Percentiles rank a stretch among this genome's conserved stretches.
These are phyloP conservation scores for Cyphellophora europaea DNA, from an alignment of 2,329 filamentous ascomycete species.

Conservation along the genomic window DNA sequence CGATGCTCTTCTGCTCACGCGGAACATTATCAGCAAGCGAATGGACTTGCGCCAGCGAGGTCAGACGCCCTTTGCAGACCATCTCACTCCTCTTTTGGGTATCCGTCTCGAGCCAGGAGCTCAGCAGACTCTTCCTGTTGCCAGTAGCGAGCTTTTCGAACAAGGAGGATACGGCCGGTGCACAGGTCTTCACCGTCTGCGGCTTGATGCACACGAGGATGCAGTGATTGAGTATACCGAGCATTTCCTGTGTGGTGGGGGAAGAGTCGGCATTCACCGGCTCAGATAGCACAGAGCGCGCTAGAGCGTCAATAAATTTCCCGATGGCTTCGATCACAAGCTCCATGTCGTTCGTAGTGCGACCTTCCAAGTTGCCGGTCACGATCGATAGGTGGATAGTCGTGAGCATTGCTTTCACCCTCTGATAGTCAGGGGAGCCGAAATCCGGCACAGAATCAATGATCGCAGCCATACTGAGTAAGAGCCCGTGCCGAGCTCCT, in stretches of 20 bases:
- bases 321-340: constrained; percentile 15
- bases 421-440: background rate
- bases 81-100: constrained; percentile 26
- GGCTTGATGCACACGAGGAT: constrained; percentile 29
- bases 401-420: background rate
- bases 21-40: background rate
- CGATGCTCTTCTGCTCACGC: constrained; percentile 3
- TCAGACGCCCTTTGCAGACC: constrained; percentile 34
- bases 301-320: constrained; percentile 7
- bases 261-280: constrained; percentile 3
- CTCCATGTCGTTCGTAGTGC: constrained; percentile 21
- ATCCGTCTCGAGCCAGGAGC: constrained; percentile 30
- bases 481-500: constrained; percentile 34
- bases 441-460: constrained; percentile 22
- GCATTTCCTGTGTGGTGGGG: constrained; percentile 6
- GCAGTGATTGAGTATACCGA: constrained; percentile 27
- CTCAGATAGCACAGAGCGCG: too few relatives aligned
- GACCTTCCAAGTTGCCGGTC: constrained; percentile 13
- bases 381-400: constrained; percentile 1
- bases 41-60: constrained; percentile 32
- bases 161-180: constrained; percentile 28
- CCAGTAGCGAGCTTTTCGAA: constrained; percentile 26
- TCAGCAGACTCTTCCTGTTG: constrained; percentile 26
- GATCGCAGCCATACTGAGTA: constrained; percentile 30
- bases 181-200: constrained; percentile 29